Conservation (phyloP, 2,329 filamentous ascomycete genomes). For the Leptographium lundbergii region DNA sequence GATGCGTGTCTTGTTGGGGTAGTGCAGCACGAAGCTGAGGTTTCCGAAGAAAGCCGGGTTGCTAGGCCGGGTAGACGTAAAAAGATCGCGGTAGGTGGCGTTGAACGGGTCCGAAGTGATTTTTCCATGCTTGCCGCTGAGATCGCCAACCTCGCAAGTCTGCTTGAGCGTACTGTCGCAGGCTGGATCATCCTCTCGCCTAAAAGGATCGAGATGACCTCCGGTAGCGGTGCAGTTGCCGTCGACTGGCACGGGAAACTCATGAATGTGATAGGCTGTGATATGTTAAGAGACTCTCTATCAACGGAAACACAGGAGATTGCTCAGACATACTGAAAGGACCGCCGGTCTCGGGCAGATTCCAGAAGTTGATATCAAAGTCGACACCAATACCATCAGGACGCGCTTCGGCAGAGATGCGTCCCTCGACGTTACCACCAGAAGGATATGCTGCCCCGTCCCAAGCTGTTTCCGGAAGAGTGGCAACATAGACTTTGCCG, state of each 20-base stretch:
- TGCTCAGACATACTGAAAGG: conserved; percentile 22
- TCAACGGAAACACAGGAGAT: conserved; percentile 17
- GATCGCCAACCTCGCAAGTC: conserved; percentile 65
- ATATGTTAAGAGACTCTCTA: conserved; percentile 4
- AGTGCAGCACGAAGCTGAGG: conserved; percentile 52
- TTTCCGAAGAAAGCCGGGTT: conserved; percentile 50
- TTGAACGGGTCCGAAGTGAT: conserved; percentile 38
- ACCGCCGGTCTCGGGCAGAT: conserved; percentile 19
- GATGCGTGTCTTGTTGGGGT: conserved; percentile 49
- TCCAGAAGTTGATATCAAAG: conserved; percentile 19
- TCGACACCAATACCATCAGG: conserved; percentile 18
- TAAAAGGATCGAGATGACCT: conserved; percentile 59
- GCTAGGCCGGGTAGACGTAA: conserved; percentile 38
- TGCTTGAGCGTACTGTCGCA: conserved; percentile 46
- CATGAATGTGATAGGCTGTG: conserved; percentile 62
- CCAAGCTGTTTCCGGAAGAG: conserved; percentile 39
- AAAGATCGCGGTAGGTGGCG: conserved; percentile 41
- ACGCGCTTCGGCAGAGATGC: conserved; percentile 16
- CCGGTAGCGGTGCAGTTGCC: conserved; percentile 61
- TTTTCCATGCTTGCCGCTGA: conserved; percentile 60
- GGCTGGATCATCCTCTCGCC: conserved; percentile 45
- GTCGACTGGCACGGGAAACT: conserved; percentile 43
- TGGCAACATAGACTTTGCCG: conserved; percentile 40
- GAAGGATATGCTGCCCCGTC: conserved; percentile 32
- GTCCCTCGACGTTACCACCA: conserved; percentile 37